Evolutionary conservation across 139 green algal genomes (phyloP), one percentile per base, ranked within the genome.

Genomic region (Eudorina sp.): DNA sequence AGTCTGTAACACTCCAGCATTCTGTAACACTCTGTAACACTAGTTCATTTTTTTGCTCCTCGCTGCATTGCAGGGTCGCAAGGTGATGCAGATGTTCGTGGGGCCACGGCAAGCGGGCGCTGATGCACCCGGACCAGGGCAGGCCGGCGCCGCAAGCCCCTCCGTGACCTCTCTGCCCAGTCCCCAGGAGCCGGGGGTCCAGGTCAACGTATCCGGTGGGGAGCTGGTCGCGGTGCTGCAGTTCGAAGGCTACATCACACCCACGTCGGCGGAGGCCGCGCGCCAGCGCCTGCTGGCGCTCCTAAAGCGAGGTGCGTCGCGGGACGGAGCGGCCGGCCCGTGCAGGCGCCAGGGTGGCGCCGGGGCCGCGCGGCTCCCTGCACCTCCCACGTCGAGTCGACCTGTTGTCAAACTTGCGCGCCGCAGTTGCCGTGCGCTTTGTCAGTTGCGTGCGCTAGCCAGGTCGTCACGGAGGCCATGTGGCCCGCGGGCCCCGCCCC

Each of bases 161-260:
- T 4, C 81, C 3, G n/a, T 89, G 14, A 70, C 79, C 0, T 83
- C 84, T 0, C 84, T 92, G 40, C 91, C 89, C 2, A 82, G 72
- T 1, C 91, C 89, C 38, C 77, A 1, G 0, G 45, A 62, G 0
- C 18, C 51, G 11, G 68, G 6, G 4, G 90, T 95, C 25, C 45
- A 69, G 7, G 55, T 96, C 21, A 34, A 43, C 40, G 81, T 94
- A 9, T 88, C 89, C 0, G 94, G 94, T 29, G 94, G 94, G 0
- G 94, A 96, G 92, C 68, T 96, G 45, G 83, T 96, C 21, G 94
- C 94, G 18, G 89, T 92, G 23, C 34, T 84, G 29, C 77, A 66
- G 58, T 96, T 96, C 87, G 92, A 94, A 58, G 94, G 93, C 23
- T 91, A 92, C 86, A 95, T 94, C 62, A 96, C 93, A 1, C 90